phyloP scores from a whole-genome alignment of 108 stramenopile genomes.

The Cyclotella choctawhatcheeana region DNA sequence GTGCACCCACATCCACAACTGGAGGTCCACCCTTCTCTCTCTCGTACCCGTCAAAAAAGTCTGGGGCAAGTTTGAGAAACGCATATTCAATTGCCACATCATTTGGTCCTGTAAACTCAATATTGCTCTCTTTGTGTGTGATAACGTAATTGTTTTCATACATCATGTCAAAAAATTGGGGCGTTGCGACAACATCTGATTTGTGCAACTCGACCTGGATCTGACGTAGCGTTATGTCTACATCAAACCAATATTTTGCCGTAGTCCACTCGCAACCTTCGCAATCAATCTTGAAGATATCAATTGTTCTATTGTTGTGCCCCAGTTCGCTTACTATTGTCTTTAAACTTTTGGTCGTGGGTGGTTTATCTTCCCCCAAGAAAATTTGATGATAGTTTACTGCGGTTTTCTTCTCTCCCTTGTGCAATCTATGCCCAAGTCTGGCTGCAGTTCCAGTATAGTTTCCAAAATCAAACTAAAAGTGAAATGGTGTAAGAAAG shows the following conservation, averaged over 20 bases:
- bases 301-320: slow-evolving; percentile 10
- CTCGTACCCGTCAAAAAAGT: slow-evolving; percentile 2
- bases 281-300: slow-evolving; percentile 10
- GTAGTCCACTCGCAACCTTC: slow-evolving; percentile 17
- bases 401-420: slow-evolving; percentile 1
- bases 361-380: background rate
- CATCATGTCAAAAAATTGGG: slow-evolving; percentile 43
- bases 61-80: slow-evolving; percentile 7
- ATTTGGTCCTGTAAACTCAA: background rate
- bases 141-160: slow-evolving; percentile 44
- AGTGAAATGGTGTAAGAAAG: background rate
- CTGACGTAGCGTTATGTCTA: slow-evolving; percentile 37
- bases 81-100: slow-evolving; percentile 14
- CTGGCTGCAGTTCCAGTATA: background rate
- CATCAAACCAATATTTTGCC: slow-evolving; percentile 5
- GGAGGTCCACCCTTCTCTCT: background rate
- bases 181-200: slow-evolving; percentile 12
- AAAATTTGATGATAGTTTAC: slow-evolving; percentile 10
- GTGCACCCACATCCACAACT: no score
- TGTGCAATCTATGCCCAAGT: background rate
- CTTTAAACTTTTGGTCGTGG: background rate
- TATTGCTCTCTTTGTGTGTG: slow-evolving; percentile 43
- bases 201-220: slow-evolving; percentile 60
- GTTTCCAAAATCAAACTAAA: slow-evolving; percentile 9
- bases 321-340: slow-evolving; percentile 5